Conservation (phyloP, 306 rosid species). For the Arachis stenosperma region DNA sequence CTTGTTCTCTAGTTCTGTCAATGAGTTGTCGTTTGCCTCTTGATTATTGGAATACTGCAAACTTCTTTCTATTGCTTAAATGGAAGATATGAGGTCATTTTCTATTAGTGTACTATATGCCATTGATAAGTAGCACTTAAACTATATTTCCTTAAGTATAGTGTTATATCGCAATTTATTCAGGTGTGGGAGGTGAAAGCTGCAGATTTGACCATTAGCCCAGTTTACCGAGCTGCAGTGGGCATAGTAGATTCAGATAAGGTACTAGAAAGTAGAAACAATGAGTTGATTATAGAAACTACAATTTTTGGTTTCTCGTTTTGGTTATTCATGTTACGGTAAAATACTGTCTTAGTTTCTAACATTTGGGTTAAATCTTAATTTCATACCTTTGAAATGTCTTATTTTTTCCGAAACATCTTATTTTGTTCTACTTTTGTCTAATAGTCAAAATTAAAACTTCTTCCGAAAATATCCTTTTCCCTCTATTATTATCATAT, state of each 20-base stretch:
- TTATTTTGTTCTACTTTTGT: too few relatives aligned
- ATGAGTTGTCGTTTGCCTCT: background rate
- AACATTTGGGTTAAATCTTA: too few relatives aligned
- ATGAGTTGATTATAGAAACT: constrained; percentile 21
- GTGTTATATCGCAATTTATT: background rate
- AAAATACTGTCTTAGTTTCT: background rate
- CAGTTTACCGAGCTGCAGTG: constrained; percentile 86
- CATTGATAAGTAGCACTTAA: too few relatives aligned
- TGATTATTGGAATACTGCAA: background rate
- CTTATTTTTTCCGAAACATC: too few relatives aligned
- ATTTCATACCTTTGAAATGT: too few relatives aligned
- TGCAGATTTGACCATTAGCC: constrained; percentile 94
- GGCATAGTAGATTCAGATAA: constrained; percentile 77
- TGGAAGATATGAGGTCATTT: constrained; percentile 13
- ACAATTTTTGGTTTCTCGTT: constrained; percentile 18
- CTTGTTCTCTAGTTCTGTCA: background rate
- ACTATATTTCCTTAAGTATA: too few relatives aligned
- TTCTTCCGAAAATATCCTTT: too few relatives aligned
- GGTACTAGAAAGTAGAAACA: constrained; percentile 55
- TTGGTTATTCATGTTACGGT: background rate
- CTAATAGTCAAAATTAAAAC: too few relatives aligned
- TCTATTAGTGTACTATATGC: constrained; percentile 2
- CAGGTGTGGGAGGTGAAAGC: constrained; percentile 99
- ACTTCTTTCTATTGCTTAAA: constrained; percentile 11
- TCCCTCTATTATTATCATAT: too few relatives aligned